Conservation (phyloP, 225 moss, liverwort and hornwort species). For the Antitrichia curtipendula region DNA sequence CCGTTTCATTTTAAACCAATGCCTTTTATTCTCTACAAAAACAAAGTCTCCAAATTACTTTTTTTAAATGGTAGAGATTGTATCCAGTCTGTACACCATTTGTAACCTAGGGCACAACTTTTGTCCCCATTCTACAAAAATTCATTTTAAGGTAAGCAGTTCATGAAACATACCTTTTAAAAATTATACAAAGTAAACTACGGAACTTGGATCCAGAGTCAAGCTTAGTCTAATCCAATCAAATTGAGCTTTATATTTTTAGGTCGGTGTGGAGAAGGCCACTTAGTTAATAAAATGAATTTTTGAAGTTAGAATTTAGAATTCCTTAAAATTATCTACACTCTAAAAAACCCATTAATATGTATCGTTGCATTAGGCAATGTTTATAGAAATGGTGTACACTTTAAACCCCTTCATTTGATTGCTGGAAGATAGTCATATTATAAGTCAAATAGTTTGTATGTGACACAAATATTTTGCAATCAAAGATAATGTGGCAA, state of each 20-base stretch:
- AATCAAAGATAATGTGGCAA: neutral
- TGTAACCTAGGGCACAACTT: neutral
- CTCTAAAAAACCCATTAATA: neutral
- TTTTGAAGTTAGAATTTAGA: no score
- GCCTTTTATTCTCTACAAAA: neutral
- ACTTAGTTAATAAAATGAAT: neutral
- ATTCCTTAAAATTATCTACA: fast-evolving
- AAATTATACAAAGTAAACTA: no score
- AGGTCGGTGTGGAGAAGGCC: fast-evolving
- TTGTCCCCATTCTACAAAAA: neutral
- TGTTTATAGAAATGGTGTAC: neutral
- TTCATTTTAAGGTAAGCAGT: neutral
- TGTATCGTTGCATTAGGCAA: neutral
- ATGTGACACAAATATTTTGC: neutral
- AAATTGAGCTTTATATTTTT: no score
- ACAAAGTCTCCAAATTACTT: neutral
- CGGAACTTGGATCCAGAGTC: no score
- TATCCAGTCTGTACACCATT: neutral
- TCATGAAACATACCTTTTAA: neutral
- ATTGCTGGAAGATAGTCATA: neutral
- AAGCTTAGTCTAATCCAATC: fast-evolving
- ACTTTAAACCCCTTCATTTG: neutral
- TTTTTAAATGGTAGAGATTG: neutral
- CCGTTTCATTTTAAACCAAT: neutral
- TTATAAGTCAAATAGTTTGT: neutral